Base-by-base conservation (phyloP, 2,329 filamentous ascomycete genomes). In the Neonectria coccinea region DNA sequence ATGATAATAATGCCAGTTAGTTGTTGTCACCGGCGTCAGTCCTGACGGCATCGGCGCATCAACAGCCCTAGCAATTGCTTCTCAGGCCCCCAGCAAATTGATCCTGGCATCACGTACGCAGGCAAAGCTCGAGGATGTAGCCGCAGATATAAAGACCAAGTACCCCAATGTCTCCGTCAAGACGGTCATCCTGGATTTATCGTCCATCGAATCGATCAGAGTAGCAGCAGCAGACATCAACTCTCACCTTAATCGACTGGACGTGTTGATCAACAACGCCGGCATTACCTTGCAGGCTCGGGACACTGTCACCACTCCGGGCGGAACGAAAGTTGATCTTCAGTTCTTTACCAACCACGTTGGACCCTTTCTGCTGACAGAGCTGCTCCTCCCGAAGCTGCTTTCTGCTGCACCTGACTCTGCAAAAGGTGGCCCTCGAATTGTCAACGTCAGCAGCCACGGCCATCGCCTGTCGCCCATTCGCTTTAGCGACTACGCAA, bases 371-470 rank as follows among this genome's bases (percentile, higher is more conserved):
- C 68, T 82, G 0, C 76, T 81, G 18, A 80, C 79, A 3, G 81
- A 81, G 56, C 65, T 80, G 4, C 68, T 81, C 53, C 72, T 80
- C 50, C 61, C 67, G 0, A 79, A 77, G 64, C 51, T 77, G 2
- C 56, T 77, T 0, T 69, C 72, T 1, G 56, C 67, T 16, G 53
- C 58, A 0, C 47, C 57, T 1, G 18, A 47, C 6, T 9, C 48
- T 6, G 25, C 11, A 4, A 51, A 48, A 8, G 50, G 51, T 29
- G 62, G 61, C 7, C 71, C 78, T 1, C 74, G 81, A 0, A 64
- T 86, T 8, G 78, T 86, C 20, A 83, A 79, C 63, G 73, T 86
- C 8, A 78, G 78, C 27, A 84, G 82, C 67, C 73, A 79, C 33
- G 83, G 82, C 2, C 78, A 85, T 65, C 75, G 79, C 6, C 52